Conservation (phyloP, 2,329 filamentous ascomycete species). For the Epichloe sp. region DNA sequence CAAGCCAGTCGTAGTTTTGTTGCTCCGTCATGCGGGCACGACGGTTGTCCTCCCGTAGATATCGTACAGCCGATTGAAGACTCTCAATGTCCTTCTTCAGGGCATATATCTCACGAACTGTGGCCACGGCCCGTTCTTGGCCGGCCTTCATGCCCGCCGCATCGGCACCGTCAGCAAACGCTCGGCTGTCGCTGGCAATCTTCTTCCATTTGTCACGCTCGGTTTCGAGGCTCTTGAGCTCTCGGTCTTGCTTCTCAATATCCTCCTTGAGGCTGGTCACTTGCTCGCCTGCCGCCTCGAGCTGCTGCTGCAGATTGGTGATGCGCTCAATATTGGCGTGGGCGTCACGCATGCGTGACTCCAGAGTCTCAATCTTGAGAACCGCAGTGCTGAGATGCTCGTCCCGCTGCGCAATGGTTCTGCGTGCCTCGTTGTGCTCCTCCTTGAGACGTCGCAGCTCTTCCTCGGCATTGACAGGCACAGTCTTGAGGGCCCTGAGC, state of each 20-base stretch:
- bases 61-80: constrained; percentile 52
- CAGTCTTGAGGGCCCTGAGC: constrained; percentile 67
- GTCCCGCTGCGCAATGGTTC: constrained; percentile 58
- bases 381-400: constrained; percentile 73
- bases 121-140: constrained; percentile 55
- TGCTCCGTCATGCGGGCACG: constrained; percentile 47
- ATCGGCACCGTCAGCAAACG: constrained; percentile 39
- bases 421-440: constrained; percentile 64
- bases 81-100: constrained; percentile 56
- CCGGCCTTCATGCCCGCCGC: constrained; percentile 41
- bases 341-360: constrained; percentile 75
- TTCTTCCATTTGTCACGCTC: constrained; percentile 62
- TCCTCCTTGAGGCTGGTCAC: constrained; percentile 45
- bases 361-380: constrained; percentile 88
- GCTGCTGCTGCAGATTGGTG: constrained; percentile 46
- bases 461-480: constrained; percentile 72
- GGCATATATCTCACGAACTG: constrained; percentile 58
- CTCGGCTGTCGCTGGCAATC: constrained; percentile 48
- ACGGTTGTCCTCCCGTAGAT: constrained; percentile 53
- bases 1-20: constrained; percentile 43
- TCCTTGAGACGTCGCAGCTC: constrained; percentile 71
- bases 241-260: constrained; percentile 53
- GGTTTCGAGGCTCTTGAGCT: constrained; percentile 49
- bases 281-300: constrained; percentile 39
- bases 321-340: constrained; percentile 63